Evolutionary conservation across 164 flowering plant species (phyloP), one percentile per base, ranked within the genome.

Genomic region (Vitis rupestris): DNA sequence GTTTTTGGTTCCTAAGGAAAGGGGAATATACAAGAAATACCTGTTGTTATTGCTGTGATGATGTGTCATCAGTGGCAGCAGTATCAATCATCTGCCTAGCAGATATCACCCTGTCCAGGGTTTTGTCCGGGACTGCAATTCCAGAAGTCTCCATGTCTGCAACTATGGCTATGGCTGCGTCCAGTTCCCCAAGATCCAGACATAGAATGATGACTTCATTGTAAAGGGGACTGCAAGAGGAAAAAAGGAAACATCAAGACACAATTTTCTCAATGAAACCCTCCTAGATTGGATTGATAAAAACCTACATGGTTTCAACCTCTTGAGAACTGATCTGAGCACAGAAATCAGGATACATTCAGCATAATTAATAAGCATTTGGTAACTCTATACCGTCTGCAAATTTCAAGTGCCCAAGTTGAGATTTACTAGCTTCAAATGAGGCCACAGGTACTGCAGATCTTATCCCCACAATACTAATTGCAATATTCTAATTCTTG

Each of bases 91-190:
- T 63, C 70, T 85, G 94, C 63, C 86, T 90, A 15, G 95, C 95
- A 71, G 93, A 76, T 55, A 95, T 90, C 37, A 95, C 94, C 75
- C 74, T 79, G 70, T 95, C 99, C 14, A 92, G 76, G 19, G 84
- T 91, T 69, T 87, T 76, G 51, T 87, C 94, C 19, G 94, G 85
- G 10, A 92, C 97, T 16, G 78, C 75, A 64, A 92, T 91, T 70
- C 98, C 98, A 50, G 90, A 72, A 11, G 89, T 88, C 79, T 95
- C 98, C 89, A 92, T 69, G 69, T 95, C 98, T 61, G 99, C 93
- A 49, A 91, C 96, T 29, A 95, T 86, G 13, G 97, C 99, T 68
- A 92, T 76, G 70, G 97, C 94, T 27, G 97, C 97, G 77, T 94
- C 95, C 37, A 85, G 87, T 71, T 94, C 97, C 50, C 97, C 94